Evolutionary conservation across 257 asterid species (phyloP).

Genomic region (Salvia miltiorrhiza): DNA sequence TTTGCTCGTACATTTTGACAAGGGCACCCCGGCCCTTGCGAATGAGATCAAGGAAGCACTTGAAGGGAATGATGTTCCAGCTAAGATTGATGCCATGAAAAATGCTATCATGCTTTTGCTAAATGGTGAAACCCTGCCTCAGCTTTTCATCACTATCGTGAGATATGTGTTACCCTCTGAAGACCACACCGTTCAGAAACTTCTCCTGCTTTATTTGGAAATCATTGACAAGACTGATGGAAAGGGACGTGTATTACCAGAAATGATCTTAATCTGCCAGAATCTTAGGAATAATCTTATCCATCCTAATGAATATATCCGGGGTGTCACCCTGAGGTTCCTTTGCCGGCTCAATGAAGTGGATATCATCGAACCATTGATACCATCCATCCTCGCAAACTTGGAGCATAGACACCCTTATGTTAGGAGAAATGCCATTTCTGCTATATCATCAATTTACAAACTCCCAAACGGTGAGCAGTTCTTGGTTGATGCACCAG

Average conservation of each 20-base stretch:
- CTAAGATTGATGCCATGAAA: conserved; percentile 84
- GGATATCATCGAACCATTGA: conserved; percentile 84
- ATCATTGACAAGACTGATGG: conserved; percentile 83
- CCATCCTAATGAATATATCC: conserved; percentile 91
- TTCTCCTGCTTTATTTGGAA: conserved; percentile 72
- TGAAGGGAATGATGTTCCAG: conserved; percentile 71
- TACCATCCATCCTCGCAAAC: conserved; percentile 75
- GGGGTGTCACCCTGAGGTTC: conserved; percentile 87
- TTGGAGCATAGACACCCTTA: conserved; percentile 90
- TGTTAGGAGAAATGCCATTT: conserved; percentile 79
- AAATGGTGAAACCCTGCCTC: conserved; percentile 88
- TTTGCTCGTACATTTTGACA: conserved; percentile 77
- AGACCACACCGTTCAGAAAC: conserved; percentile 84
- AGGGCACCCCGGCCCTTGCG: conserved; percentile 83
- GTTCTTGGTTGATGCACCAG: conserved; percentile 94
- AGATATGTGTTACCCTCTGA: conserved; percentile 89
- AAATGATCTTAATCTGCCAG: conserved; percentile 93
- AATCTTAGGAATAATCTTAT: conserved; percentile 80
- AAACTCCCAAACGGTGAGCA: conserved; percentile 93
- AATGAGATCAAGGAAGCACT: conserved; percentile 96
- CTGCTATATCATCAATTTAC: conserved; percentile 80
- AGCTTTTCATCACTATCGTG: conserved; percentile 75
- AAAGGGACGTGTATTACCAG: conserved; percentile 77
- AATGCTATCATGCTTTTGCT: conserved; percentile 88
- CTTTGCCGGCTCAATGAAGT: conserved; percentile 88